A percentile compares a stretch with the other conserved stretches of the same genome.
Conservation (phyloP, 2,329 filamentous ascomycete genomes). For the Daldinia sp. region DNA sequence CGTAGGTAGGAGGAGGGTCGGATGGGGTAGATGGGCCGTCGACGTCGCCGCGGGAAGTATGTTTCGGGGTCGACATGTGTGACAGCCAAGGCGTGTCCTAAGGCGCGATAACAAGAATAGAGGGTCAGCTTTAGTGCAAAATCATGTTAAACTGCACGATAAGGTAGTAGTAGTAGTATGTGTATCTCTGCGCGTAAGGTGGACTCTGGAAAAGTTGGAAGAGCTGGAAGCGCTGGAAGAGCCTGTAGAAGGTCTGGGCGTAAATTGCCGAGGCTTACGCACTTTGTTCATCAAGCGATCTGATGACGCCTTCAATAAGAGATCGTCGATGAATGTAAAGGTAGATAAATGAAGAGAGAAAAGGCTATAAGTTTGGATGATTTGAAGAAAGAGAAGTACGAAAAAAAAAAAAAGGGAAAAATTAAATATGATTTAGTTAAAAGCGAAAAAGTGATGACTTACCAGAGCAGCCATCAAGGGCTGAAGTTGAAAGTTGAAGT, state of each 20-base stretch:
- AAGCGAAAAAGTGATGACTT: constrained; percentile 43
- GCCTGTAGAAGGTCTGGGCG: constrained; percentile 1
- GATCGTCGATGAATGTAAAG: neutral
- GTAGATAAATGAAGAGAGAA: neutral
- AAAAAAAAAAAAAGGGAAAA: neutral
- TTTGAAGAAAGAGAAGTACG: neutral
- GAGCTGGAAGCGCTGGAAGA: neutral
- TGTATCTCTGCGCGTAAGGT: neutral
- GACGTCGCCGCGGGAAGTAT: constrained; percentile 54
- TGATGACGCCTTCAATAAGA: constrained; percentile 32
- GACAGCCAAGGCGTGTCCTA: constrained; percentile 66
- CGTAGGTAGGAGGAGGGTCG: constrained; percentile 53
- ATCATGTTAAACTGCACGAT: constrained; percentile 2
- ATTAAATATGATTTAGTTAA: neutral
- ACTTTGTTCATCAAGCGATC: constrained; percentile 18
- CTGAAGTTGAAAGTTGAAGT: constrained; percentile 19
- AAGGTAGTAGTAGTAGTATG: neutral
- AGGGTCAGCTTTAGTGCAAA: constrained; percentile 22
- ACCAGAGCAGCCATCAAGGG: constrained; percentile 53
- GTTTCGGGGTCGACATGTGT: constrained; percentile 63
- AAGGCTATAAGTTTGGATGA: neutral
- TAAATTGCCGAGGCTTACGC: constrained; percentile 32
- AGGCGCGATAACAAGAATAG: constrained; percentile 25
- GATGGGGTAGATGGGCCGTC: constrained; percentile 53
- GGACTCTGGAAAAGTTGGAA: neutral